phyloP scores from a whole-genome alignment of 2,329 filamentous ascomycete species.

The Cladophialophora exuberans region DNA sequence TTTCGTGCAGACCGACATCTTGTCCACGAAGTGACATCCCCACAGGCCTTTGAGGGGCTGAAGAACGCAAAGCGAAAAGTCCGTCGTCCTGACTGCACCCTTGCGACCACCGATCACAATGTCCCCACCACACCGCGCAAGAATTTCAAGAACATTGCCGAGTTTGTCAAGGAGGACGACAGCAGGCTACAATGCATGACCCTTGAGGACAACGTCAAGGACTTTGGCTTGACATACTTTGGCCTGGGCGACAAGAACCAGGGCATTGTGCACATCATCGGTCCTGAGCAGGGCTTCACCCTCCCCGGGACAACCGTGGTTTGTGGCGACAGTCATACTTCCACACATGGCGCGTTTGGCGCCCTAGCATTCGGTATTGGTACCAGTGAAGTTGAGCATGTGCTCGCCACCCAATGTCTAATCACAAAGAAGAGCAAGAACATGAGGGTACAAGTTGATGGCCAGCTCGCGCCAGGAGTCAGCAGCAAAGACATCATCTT shows the following conservation, averaged over 20 bases:
- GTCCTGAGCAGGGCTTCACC: constrained; percentile 97
- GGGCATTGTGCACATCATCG: constrained; percentile 98
- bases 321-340: constrained; percentile 97
- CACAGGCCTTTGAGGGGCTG: constrained; percentile 97
- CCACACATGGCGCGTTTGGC: constrained; percentile 95
- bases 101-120: constrained; percentile 98
- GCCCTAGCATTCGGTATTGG: constrained; percentile 95
- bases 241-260: constrained; percentile 94
- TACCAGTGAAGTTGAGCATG: constrained; percentile 97
- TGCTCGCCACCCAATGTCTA: constrained; percentile 92
- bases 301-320: constrained; percentile 95
- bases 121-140: constrained; percentile 90
- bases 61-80: constrained; percentile 86
- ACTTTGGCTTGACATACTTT: constrained; percentile 96
- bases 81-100: constrained; percentile 91
- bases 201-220: constrained; percentile 95
- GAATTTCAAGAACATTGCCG: constrained; percentile 87
- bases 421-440: constrained; percentile 97
- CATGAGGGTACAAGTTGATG: constrained; percentile 96
- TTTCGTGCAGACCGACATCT: constrained; percentile 76
- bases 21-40: constrained; percentile 97
- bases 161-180: constrained; percentile 93
- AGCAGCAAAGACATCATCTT: constrained; percentile 96
- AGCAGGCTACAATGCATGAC: constrained; percentile 93
- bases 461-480: constrained; percentile 84